phyloP scores from a whole-genome alignment of 768 basidiomycete genomes.

The Glaciozyma martinii region DNA sequence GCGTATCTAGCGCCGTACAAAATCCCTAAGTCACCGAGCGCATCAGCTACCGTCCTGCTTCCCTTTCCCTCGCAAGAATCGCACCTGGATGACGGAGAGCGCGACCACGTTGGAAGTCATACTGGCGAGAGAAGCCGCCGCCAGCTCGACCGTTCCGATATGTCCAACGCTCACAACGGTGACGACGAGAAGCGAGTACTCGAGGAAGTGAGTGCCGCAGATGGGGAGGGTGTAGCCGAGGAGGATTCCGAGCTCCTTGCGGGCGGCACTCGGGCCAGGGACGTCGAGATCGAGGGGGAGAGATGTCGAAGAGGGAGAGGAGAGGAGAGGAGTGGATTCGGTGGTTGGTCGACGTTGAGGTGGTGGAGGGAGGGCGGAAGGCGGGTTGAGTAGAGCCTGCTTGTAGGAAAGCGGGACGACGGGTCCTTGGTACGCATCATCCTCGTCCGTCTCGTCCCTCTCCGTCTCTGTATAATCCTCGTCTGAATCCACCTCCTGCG shows the following conservation, averaged over 20 bases:
- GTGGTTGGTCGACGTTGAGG: not conserved
- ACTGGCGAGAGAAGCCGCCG: slow-evolving; percentile 64
- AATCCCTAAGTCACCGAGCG: slow-evolving; percentile 19
- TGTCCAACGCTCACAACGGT: slow-evolving; percentile 85
- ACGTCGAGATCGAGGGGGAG: not conserved
- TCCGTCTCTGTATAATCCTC: not conserved
- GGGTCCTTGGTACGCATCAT: not conserved
- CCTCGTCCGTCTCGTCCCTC: not conserved
- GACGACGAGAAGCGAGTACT: slow-evolving; percentile 75
- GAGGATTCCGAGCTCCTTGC: slow-evolving; percentile 17
- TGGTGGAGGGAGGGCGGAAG: not conserved
- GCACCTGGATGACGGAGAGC: slow-evolving; percentile 23
- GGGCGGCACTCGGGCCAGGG: not conserved
- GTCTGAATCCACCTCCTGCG: slow-evolving; percentile 11
- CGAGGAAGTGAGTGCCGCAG: slow-evolving; percentile 44
- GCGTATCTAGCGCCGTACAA: slow-evolving; percentile 58
- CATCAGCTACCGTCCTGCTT: no score
- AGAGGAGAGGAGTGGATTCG: slow-evolving; percentile 7
- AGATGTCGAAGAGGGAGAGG: not conserved
- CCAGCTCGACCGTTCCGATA: slow-evolving; percentile 77
- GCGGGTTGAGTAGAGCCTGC: not conserved
- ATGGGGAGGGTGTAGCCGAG: slow-evolving; percentile 31
- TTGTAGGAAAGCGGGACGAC: not conserved
- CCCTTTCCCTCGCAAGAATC: no score
- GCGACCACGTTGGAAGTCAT: slow-evolving; percentile 55